These are phyloP conservation scores for Mortierella sp. DNA, from an alignment of 371 early-diverging fungal species.

Conservation along the genomic window DNA sequence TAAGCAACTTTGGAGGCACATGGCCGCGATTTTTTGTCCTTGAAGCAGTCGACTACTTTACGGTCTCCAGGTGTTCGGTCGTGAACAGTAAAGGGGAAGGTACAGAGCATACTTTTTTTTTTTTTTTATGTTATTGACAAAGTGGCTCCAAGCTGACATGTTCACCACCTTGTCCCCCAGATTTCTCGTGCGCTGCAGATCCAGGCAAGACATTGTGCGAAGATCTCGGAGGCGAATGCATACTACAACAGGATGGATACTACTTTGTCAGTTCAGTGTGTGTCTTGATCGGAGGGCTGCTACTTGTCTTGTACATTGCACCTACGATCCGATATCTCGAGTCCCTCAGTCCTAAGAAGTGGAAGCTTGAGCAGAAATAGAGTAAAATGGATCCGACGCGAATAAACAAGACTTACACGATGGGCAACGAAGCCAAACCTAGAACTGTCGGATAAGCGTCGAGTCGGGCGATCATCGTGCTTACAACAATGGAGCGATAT, in stretches of 20 bases:
- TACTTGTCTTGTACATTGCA: slow-evolving; percentile 71
- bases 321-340: slow-evolving; percentile 79
- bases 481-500: no score
- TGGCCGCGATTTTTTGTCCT: slow-evolving; percentile 97
- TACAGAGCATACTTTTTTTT: slow-evolving; percentile 32
- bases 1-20: slow-evolving; percentile 97
- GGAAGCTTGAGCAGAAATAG: slow-evolving; percentile 33
- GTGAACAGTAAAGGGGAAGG: slow-evolving; percentile 55
- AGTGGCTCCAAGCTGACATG: no score
- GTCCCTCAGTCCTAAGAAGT: slow-evolving; percentile 29
- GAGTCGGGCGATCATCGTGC: no score
- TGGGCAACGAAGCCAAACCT: no score
- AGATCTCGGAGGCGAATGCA: slow-evolving; percentile 76
- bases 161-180: no score
- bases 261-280: slow-evolving; percentile 81
- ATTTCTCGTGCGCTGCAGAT: slow-evolving; percentile 69
- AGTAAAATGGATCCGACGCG: not conserved
- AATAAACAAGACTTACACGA: not conserved
- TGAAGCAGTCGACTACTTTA: slow-evolving; percentile 92
- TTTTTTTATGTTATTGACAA: slow-evolving; percentile 5
- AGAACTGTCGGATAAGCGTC: no score
- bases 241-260: slow-evolving; percentile 83
- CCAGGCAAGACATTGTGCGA: slow-evolving; percentile 70
- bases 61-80: slow-evolving; percentile 73
- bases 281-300: slow-evolving; percentile 68